Percentiles rank a stretch among this genome's conserved stretches.
Conservation (phyloP, 306 rosid species). For the Echinosophora koreensis region DNA sequence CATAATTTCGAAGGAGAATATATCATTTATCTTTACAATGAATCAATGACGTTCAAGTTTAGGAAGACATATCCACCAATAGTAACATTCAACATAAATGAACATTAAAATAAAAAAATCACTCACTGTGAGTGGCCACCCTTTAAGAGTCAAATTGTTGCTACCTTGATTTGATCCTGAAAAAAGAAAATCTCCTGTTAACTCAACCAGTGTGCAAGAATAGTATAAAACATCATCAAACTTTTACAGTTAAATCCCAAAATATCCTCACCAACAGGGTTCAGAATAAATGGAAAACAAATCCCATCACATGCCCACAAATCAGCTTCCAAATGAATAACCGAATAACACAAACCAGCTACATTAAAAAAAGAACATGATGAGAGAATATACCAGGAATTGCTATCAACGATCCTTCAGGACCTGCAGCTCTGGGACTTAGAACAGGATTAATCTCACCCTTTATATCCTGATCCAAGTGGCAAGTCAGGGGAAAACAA, state of each 20-base stretch:
- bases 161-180: slow-evolving; percentile 96
- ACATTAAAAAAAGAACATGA: slow-evolving; percentile 38
- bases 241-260: slow-evolving; percentile 33
- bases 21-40: not conserved
- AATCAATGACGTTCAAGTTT: slow-evolving; percentile 19
- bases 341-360: slow-evolving; percentile 26
- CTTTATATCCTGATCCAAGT: slow-evolving; percentile 83
- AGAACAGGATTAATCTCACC: slow-evolving; percentile 86
- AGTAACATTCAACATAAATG: not conserved
- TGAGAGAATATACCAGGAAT: slow-evolving; percentile 82
- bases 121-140: slow-evolving; percentile 99
- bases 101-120: slow-evolving; percentile 32
- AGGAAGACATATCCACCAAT: slow-evolving; percentile 22
- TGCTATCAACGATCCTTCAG: slow-evolving; percentile 91
- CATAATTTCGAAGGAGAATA: not conserved
- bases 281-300: not conserved
- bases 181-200: slow-evolving; percentile 48
- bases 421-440: slow-evolving; percentile 88
- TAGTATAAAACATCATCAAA: slow-evolving; percentile 31
- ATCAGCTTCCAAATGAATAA: slow-evolving; percentile 38
- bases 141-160: slow-evolving; percentile 94
- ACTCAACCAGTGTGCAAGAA: slow-evolving; percentile 35
- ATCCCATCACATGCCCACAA: slow-evolving; percentile 25
- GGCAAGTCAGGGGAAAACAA: slow-evolving; percentile 49
- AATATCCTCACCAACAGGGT: slow-evolving; percentile 33